Base-by-base conservation (phyloP, 306 rosid species). In the Glycine latifolia region DNA sequence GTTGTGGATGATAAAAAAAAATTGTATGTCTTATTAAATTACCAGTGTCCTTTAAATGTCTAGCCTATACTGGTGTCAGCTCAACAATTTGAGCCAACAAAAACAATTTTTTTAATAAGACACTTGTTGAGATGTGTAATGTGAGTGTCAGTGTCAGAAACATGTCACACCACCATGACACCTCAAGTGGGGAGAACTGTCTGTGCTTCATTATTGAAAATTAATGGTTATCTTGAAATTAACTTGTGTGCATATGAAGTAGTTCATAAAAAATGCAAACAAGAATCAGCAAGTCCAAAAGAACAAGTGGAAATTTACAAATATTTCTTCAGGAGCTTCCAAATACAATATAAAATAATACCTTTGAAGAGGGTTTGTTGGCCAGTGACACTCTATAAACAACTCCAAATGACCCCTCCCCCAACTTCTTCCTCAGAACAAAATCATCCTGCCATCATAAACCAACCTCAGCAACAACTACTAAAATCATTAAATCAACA, bases 351-450 rank as follows among this genome's bases (percentile, higher is more conserved):
- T 37, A 33, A 3, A 67, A 48, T 16, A 80, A 53, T 87, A 95
- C 95, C 97, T 93, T 93, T 35, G 92, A 88, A 79, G 93, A 85
- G 78, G 92, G 84, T 80, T 91, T 91, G 79, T 91, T 93, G 65
- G 97, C 84, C 83, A 78, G 84, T 47, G 99, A 80, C 72, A 52
- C 97, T 85, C 86, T 88, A 71, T 95, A 95, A 68, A 95, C 99
- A 70, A 89, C 92, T 62, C 99, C 99, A 88, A 95, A 95, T 37
- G 97, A 93, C 76, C 99, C 99, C 80, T 93, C 99, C 10, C 99
- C 97, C 83, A 95, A 83, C 87, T 95, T 95, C 88, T 91, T 93
- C 73, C 98, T 97, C 67, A 95, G 79, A 82, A 93, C 89, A 89
- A 91, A 90, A 88, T 91, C 99, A 89, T 91, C 96, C 97, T 92